Conservation (phyloP, 176 grass and related monocot species). For the Calamus simplicifolius region DNA sequence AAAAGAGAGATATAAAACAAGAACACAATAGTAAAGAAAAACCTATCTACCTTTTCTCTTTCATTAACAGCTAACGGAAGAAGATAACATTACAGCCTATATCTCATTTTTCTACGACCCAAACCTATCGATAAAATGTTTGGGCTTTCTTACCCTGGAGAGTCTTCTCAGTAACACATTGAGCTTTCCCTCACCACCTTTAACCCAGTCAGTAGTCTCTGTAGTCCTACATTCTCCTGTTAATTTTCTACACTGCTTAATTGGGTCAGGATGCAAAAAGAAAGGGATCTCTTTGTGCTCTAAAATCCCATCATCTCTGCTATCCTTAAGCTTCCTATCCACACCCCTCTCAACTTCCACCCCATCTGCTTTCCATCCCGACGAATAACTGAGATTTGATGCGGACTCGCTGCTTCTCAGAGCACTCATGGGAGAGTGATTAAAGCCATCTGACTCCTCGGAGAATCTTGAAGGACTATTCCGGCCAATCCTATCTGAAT, state of each 20-base stretch:
- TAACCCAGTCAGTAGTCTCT: slow-evolving; percentile 34
- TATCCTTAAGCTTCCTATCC: slow-evolving; percentile 2
- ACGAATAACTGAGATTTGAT: slow-evolving; percentile 31
- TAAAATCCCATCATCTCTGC: slow-evolving; percentile 1
- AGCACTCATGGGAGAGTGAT: slow-evolving; percentile 19
- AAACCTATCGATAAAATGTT: slow-evolving; percentile 52
- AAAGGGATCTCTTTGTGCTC: slow-evolving; percentile 8
- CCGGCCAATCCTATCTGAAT: slow-evolving; percentile 24
- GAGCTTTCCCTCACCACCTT: slow-evolving; percentile 28
- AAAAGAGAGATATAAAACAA: not conserved
- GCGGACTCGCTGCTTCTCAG: not conserved
- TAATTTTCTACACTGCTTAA: slow-evolving; percentile 31
- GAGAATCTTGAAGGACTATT: slow-evolving; percentile 10
- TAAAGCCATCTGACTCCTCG: slow-evolving; percentile 22
- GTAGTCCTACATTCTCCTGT: slow-evolving; percentile 25
- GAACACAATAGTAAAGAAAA: too few relatives aligned
- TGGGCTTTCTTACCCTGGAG: slow-evolving; percentile 34
- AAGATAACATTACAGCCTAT: slow-evolving; percentile 18
- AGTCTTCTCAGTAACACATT: slow-evolving; percentile 22
- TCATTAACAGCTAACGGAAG: not conserved
- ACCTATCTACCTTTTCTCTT: not conserved
- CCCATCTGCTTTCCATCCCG: slow-evolving; percentile 17
- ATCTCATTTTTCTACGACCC: slow-evolving; percentile 48
- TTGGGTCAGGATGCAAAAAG: slow-evolving; percentile 36
- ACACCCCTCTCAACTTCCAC: not conserved